Base-by-base conservation (phyloP, 805 yeast genomes). In the Saccharomyces cerevisiae region DNA sequence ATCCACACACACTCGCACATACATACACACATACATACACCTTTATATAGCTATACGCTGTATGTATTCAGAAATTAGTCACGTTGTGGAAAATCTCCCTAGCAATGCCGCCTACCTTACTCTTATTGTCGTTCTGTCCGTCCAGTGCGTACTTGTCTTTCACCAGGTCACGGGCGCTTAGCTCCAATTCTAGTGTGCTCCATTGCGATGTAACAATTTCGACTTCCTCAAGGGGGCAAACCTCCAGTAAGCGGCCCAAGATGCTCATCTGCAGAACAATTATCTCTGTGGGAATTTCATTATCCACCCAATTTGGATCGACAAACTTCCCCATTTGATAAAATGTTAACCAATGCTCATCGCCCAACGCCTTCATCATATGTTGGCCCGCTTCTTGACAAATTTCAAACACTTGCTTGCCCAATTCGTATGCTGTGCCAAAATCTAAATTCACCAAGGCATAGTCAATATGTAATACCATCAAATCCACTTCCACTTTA, bases 281-380 rank as follows among this genome's bases (percentile, higher is more conserved):
- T 9, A 76, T 61, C 14, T 64, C 66, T 5, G 69, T 64, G 10
- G 78, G 76, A 2, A 66, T 66, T 46, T 69, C 73, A 28, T 70
- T 60, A 29, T 71, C 73, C 4, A 61, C 60, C 81, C 81, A 75
- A 26, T 68, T 68, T 6, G 81, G 79, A 21, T 80, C 75, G 31
- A 70, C 62, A 66, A 66, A 78, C 67, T 86, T 85, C 2, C 87
- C 87, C 2, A 85, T 83, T 61, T 88, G 96, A 61, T 83, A 85
- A 57, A 85, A 81, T 0, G 87, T 81, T 27, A 83, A 75, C 96
- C 96, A 89, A 49, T 74, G 70, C 17, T 71, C 71, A 52, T 62
- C 31, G 43, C 43, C 43, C 11, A 46, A 58, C 53, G 29, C 57
- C 31, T 49, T 43, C 17, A 48, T 46, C 46, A 46, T 53, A 31